These are phyloP conservation scores for Candida orba DNA, from an alignment of 805 yeast genomes.

Conservation along the genomic window DNA sequence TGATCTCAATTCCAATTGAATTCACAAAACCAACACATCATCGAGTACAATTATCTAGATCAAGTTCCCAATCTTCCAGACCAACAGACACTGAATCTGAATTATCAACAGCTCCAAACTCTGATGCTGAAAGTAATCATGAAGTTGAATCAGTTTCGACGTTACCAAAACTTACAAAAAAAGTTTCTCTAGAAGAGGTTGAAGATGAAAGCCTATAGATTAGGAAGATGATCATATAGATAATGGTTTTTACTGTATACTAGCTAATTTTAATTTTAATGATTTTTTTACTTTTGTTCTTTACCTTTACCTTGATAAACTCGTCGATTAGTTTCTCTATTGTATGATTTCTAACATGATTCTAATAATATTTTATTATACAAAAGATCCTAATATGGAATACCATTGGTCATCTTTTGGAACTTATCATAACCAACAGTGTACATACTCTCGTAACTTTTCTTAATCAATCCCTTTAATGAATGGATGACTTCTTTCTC, in stretches of 20 bases:
- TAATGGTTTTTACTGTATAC: not conserved
- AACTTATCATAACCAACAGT: conserved; percentile 97
- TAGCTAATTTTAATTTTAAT: not conserved
- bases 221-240: conserved; percentile 1
- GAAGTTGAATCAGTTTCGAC: conserved; percentile 2
- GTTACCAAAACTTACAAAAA: conserved; percentile 17
- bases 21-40: not conserved
- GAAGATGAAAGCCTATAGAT: conserved; percentile 18
- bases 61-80: conserved; percentile 1
- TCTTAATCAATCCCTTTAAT: conserved; percentile 69
- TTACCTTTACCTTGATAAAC: too few relatives aligned
- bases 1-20: conserved; percentile 10
- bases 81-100: conserved; percentile 2
- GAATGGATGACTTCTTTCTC: conserved; percentile 80
- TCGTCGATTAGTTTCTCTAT: too few relatives aligned
- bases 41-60: conserved; percentile 3
- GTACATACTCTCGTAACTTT: conserved; percentile 78
- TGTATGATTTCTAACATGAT: too few relatives aligned
- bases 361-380: not conserved
- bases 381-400: conserved; percentile 56
- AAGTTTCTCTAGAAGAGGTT: conserved; percentile 18
- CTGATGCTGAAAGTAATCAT: conserved; percentile 3
- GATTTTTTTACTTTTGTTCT: not conserved
- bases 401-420: conserved; percentile 94
- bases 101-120: not conserved